Conservation (phyloP, 306 rosid species). For the Nissolia schottii region DNA sequence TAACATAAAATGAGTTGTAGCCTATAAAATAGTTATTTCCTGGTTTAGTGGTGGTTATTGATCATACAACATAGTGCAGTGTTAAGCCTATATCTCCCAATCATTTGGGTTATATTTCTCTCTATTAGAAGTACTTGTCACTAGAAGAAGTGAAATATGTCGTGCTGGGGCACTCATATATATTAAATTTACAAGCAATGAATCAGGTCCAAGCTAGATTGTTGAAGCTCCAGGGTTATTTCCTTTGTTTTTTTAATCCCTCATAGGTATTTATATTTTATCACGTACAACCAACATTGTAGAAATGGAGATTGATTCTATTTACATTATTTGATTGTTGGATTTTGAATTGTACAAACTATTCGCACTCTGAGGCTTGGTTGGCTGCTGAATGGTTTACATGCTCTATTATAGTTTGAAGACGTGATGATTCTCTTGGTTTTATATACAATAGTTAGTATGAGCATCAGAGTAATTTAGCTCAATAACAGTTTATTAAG, state of each 20-base stretch:
- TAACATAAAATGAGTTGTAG: neutral
- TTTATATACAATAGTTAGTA: neutral
- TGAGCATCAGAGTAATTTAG: no score
- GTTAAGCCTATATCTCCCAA: neutral
- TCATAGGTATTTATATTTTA: neutral
- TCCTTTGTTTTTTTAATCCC: neutral
- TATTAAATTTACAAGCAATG: neutral
- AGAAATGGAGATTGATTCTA: neutral
- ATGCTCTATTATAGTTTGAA: constrained; percentile 8
- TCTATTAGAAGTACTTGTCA: neutral
- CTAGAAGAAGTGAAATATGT: neutral
- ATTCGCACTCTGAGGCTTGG: neutral
- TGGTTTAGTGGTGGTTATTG: constrained; percentile 3
- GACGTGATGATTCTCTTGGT: neutral
- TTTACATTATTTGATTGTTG: neutral
- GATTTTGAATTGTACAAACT: neutral
- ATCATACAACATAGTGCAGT: neutral
- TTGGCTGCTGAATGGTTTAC: constrained; percentile 10
- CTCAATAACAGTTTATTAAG: neutral
- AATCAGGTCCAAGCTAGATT: neutral
- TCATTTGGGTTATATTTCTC: neutral
- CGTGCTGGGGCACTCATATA: neutral
- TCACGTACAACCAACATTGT: neutral
- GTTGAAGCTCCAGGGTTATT: neutral
- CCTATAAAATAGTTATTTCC: neutral